Evolutionary conservation across 352 stramenopile genomes (phyloP).

Genomic region (Blastocystis sp.): DNA sequence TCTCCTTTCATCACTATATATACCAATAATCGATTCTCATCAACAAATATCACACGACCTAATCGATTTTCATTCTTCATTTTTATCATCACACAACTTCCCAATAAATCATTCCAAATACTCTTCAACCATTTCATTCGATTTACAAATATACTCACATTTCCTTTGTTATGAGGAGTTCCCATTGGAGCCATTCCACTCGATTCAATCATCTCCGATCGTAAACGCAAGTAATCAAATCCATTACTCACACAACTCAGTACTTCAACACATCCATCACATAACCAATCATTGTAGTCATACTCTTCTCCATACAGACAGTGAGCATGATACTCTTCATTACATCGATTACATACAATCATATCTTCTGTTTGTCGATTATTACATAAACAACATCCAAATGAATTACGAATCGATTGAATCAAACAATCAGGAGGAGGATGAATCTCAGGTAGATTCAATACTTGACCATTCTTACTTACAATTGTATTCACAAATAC

Average conservation of each 20-base stretch:
- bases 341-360: neutral
- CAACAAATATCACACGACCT: neutral
- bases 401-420: neutral
- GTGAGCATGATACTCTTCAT: neutral
- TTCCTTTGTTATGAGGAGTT: neutral
- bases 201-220: neutral
- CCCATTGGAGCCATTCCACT: neutral
- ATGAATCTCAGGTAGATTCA: neutral
- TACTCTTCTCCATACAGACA: conserved; percentile 16
- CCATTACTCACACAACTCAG: neutral
- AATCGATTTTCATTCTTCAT: neutral
- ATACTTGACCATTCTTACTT: neutral
- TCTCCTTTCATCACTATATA: neutral
- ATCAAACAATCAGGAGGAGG: neutral
- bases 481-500: neutral
- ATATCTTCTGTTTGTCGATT: neutral
- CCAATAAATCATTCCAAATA: neutral
- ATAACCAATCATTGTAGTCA: conserved; percentile 28
- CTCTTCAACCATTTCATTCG: neutral
- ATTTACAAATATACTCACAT: neutral
- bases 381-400: neutral
- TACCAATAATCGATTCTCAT: neutral
- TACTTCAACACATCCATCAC: neutral
- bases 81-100: neutral
- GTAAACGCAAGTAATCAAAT: neutral